phyloP scores from a whole-genome alignment of 2,329 filamentous ascomycete species.

The Xylogone sp. region DNA sequence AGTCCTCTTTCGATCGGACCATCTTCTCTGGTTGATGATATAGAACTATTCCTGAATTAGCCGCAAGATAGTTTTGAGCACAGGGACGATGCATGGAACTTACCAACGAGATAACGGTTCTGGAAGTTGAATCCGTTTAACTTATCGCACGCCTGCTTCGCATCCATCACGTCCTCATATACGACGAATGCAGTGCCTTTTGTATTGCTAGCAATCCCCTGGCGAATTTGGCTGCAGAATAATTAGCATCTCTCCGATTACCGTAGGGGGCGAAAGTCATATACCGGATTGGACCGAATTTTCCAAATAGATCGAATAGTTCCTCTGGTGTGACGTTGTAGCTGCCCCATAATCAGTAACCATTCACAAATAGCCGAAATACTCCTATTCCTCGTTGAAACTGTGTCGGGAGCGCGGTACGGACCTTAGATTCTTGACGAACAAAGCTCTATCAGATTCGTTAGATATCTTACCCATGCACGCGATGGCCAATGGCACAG shows the following conservation, averaged over 20 bases:
- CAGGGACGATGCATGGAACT: conserved; percentile 33
- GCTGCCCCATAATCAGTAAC: conserved; percentile 46
- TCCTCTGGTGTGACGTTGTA: conserved; percentile 99
- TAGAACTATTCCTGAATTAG: conserved; percentile 48
- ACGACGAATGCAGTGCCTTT: conserved; percentile 99
- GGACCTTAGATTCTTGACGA: conserved; percentile 99
- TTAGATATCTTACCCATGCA: conserved; percentile 15
- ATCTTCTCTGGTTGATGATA: conserved; percentile 78
- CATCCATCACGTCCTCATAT: conserved; percentile 99
- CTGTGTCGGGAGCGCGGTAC: conserved; percentile 25
- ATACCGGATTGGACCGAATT: conserved; percentile 93
- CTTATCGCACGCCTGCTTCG: conserved; percentile 98
- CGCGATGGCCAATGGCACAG: conserved; percentile 2
- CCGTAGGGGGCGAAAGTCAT: conserved; percentile 28
- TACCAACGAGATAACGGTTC: conserved; percentile 97
- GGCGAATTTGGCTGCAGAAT: conserved; percentile 80
- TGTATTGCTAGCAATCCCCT: conserved; percentile 94
- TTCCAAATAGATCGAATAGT: conserved; percentile 97
- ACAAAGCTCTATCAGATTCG: conserved; percentile 74
- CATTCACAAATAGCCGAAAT: conserved; percentile 57
- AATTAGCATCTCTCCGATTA: conserved; percentile 11
- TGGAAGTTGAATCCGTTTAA: conserved; percentile 99
- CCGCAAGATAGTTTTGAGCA: conserved; percentile 7
- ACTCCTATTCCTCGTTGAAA: conserved; percentile 50
- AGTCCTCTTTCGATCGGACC: conserved; percentile 85